Conservation (phyloP, 2,329 filamentous ascomycete genomes). For the Calonectria hawksworthii region DNA sequence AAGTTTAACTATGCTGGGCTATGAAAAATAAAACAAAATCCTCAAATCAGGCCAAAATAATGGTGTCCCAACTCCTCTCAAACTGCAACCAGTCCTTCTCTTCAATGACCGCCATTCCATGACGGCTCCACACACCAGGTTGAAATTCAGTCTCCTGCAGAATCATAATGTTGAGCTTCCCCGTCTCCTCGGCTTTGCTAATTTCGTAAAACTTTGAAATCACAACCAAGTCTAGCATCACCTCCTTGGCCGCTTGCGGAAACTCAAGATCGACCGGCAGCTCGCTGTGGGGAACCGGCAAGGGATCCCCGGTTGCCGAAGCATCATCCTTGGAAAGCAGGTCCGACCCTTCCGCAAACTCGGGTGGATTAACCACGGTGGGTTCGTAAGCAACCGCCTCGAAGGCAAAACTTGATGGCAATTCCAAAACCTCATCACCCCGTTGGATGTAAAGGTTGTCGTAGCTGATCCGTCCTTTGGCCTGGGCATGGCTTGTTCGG, state of each 20-base stretch:
- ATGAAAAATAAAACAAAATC: not conserved
- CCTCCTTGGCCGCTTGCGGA: not conserved
- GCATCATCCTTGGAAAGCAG: not conserved
- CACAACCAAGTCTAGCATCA: not conserved
- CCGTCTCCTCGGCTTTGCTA: not conserved
- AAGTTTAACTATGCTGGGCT: not conserved
- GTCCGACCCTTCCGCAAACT: not conserved
- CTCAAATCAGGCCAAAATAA: not conserved
- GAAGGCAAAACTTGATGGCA: not conserved
- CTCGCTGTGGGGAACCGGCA: not conserved
- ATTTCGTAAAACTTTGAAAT: conserved; percentile 1
- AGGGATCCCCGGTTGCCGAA: not conserved
- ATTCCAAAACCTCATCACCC: not conserved
- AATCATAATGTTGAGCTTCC: conserved; percentile 15
- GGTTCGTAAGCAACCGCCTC: no score
- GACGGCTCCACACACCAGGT: not conserved
- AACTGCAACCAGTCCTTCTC: conserved; percentile 2
- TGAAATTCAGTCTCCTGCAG: not conserved
- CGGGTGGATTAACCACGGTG: no score
- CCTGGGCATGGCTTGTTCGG: not conserved
- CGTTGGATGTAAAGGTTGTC: not conserved
- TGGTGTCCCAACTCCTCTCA: not conserved
- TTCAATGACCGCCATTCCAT: not conserved
- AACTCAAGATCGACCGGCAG: no score
- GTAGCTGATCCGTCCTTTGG: not conserved